Evolutionary conservation across 2,329 filamentous ascomycete species (phyloP).

Genomic region (Byssothecium circinans): DNA sequence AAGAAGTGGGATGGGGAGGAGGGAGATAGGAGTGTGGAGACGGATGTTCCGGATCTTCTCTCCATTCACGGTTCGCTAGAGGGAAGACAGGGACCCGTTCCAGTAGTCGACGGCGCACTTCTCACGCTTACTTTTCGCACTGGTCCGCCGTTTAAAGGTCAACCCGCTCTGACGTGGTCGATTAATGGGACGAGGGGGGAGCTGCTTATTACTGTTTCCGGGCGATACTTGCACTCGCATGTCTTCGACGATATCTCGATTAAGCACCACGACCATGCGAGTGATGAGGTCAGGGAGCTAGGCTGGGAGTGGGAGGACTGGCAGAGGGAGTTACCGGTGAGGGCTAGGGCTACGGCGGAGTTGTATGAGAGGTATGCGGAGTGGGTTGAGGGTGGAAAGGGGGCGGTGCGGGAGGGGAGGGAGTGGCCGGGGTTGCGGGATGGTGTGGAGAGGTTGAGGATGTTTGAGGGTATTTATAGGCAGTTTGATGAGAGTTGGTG

Average conservation of each 20-base stretch:
- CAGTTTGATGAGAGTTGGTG: slow-evolving; percentile 14
- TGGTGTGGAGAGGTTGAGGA: slow-evolving; percentile 52
- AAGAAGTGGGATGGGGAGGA: not conserved
- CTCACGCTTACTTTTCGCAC: slow-evolving; percentile 15
- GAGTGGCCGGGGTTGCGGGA: slow-evolving; percentile 45
- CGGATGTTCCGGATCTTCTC: slow-evolving; percentile 52
- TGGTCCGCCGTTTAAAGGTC: slow-evolving; percentile 18
- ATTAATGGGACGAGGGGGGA: slow-evolving; percentile 23
- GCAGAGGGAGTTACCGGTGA: slow-evolving; percentile 30
- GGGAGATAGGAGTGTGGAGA: slow-evolving; percentile 14
- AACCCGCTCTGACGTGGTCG: slow-evolving; percentile 15
- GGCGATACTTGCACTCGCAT: slow-evolving; percentile 5
- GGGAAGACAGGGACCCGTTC: not conserved
- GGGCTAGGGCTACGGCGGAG: slow-evolving; percentile 24
- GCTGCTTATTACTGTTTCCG: slow-evolving; percentile 9
- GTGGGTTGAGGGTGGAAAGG: slow-evolving; percentile 19
- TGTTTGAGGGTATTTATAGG: slow-evolving; percentile 30
- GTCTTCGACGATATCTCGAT: slow-evolving; percentile 23
- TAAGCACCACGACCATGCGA: slow-evolving; percentile 26
- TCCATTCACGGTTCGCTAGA: slow-evolving; percentile 39
- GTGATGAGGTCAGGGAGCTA: slow-evolving; percentile 31
- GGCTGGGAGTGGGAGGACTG: slow-evolving; percentile 48
- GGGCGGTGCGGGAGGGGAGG: slow-evolving; percentile 11
- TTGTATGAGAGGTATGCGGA: slow-evolving; percentile 36
- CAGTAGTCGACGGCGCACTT: slow-evolving; percentile 12